Base-by-base conservation (phyloP, 768 basidiomycete genomes). In the Suillus paluster region DNA sequence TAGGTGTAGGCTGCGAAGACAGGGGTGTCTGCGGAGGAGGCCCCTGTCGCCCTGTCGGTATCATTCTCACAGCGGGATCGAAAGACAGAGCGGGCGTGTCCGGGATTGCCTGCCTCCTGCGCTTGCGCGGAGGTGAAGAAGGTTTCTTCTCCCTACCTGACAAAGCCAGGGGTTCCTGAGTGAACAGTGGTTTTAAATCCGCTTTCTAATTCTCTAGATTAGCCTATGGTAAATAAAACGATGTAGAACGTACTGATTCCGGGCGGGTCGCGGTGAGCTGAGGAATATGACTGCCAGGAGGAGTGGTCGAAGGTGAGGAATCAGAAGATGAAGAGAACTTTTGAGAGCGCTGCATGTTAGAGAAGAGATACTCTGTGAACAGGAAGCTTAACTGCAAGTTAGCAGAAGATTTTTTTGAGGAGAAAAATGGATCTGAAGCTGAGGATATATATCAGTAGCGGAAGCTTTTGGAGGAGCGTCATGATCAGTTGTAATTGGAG, bases 21-120 rank as follows among this genome's bases (percentile, higher is more conserved):
- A 38, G 5, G 19, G 61, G 50, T 21, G 66, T 59, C 36, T 62
- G 54, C 23, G 17, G 23, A 14, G 64, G 50, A 2, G 64, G 42
- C 33, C 68, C 67, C 53, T 68, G 74, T 52, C 9, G 64, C 11
- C 74, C 74, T 11, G 64, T 50, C n/a, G 71, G 75, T 21, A 75
- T 48, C 19, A 19, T 27, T 12, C n/a, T 66, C 34, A 55, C 1
- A 21, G 36, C 59, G 52, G 74, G 74, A 61, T 67, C 3, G 41
- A 67, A 77, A 21, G 63, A 3, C 4, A 71, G 17, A 45, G 21
- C 48, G 8, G 74, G 65, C 17, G 61, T 75, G 21, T 62, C 41
- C 21, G 74, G 74, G 7, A 27, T 0, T 12, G 21, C 1, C 19
- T 53, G 67, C 63, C 64, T 77, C 67, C 74, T 74, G 60, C 60